Evolutionary conservation across 1,284 basidiomycete genomes (phyloP).

Genomic region (Schizophyllum commune): DNA sequence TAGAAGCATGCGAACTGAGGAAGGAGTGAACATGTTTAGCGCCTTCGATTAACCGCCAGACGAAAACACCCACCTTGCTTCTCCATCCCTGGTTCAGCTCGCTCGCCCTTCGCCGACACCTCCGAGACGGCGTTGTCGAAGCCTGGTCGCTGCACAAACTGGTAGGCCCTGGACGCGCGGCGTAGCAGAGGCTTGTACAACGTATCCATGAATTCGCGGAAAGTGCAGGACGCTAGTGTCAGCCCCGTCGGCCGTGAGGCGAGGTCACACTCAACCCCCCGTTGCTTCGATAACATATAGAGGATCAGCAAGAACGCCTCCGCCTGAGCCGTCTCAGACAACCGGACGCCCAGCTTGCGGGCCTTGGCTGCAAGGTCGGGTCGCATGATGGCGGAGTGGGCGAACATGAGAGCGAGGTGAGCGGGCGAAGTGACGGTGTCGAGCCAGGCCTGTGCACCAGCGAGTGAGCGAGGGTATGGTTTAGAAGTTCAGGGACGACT

Average conservation of each 20-base stretch:
- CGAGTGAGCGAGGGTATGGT: neutral
- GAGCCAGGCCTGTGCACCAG: neutral
- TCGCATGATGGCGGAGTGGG: neutral
- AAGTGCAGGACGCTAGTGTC: neutral
- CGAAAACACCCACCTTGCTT: too few relatives aligned
- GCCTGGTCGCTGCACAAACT: neutral
- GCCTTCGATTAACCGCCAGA: too few relatives aligned
- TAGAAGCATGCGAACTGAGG: too few relatives aligned
- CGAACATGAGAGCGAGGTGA: neutral
- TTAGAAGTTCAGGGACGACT: neutral
- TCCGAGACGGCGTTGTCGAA: neutral
- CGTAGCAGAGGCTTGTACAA: neutral
- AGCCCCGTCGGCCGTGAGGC: neutral
- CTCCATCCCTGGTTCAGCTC: neutral
- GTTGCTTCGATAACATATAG: neutral
- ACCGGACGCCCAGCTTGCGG: neutral
- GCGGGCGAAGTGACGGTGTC: neutral
- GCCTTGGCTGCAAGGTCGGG: neutral
- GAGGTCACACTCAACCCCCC: neutral
- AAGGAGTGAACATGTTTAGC: too few relatives aligned
- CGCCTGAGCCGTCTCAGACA: neutral
- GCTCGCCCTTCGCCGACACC: neutral
- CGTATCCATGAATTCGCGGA: neutral
- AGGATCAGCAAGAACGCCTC: neutral
- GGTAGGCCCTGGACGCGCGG: neutral